These are phyloP conservation scores for Cryptosporidium canis DNA, from an alignment of 169 alveolate species.

Conservation along the genomic window DNA sequence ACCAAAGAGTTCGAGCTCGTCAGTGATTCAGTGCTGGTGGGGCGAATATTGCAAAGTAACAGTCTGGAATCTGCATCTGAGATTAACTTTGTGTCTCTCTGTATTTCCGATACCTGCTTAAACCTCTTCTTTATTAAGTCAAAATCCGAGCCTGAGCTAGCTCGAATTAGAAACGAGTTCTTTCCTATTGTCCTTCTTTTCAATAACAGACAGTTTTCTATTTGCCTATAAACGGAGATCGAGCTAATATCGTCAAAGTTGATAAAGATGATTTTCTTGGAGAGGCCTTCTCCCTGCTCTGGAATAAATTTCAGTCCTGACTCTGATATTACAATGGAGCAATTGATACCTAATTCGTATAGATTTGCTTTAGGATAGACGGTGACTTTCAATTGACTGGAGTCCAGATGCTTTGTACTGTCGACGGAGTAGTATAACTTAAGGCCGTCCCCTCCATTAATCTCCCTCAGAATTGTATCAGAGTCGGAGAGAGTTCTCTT, in stretches of 20 bases:
- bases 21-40: neutral
- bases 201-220: conserved; percentile 10
- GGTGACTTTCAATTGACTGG: neutral
- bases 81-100: conserved; percentile 6
- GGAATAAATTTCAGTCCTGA: conserved; percentile 2
- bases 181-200: conserved; percentile 36
- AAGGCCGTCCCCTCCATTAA: neutral
- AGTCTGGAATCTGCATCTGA: conserved; percentile 47
- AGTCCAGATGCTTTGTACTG: neutral
- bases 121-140: neutral
- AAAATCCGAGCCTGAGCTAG: neutral
- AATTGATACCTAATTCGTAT: neutral
- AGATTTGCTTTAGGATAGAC: conserved; percentile 49
- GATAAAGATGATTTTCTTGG: conserved; percentile 12
- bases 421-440: neutral
- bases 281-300: neutral
- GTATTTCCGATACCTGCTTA: conserved; percentile 9
- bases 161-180: conserved; percentile 17
- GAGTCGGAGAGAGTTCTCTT: neutral
- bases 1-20: neutral
- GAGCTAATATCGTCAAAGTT: conserved; percentile 7
- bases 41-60: neutral
- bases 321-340: neutral
- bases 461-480: neutral
- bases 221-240: neutral